A percentile compares a stretch with the other conserved stretches of the same genome.
phyloP scores from a whole-genome alignment of 768 basidiomycete genomes.

The Boletellus ananas region DNA sequence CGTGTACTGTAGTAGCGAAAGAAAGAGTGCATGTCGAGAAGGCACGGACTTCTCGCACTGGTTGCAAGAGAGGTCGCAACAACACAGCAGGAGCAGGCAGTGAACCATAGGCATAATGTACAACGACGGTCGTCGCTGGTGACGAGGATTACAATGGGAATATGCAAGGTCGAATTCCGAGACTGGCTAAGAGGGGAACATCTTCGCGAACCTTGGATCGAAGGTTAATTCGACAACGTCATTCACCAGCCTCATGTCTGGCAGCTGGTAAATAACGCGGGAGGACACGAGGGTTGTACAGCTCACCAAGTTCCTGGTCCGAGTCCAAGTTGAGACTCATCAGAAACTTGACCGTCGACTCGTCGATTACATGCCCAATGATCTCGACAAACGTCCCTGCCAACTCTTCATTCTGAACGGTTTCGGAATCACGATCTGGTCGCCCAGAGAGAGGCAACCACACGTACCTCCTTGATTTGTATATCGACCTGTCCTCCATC shows the following conservation, averaged over 20 bases:
- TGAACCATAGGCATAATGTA: no score
- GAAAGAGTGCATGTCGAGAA: no score
- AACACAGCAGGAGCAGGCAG: no score
- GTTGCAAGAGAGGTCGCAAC: no score
- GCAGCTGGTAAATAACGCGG: slow-evolving; percentile 6
- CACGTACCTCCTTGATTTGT: slow-evolving; percentile 38
- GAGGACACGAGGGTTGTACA: background rate
- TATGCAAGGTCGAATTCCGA: no score
- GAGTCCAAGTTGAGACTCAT: slow-evolving; percentile 51
- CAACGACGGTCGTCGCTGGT: no score
- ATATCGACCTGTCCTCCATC: slow-evolving; percentile 65
- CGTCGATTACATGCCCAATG: slow-evolving; percentile 55
- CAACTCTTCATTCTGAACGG: slow-evolving; percentile 40
- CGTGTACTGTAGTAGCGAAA: no score
- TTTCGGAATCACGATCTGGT: background rate
- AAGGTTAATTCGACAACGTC: slow-evolving; percentile 60
- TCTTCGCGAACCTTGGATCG: slow-evolving; percentile 49
- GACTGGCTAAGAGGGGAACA: slow-evolving; percentile 37
- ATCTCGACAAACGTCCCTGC: slow-evolving; percentile 61
- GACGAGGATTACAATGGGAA: no score
- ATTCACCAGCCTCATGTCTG: slow-evolving; percentile 60
- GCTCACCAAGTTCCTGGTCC: slow-evolving; percentile 54
- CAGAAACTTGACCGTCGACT: slow-evolving; percentile 55
- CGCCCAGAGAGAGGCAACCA: background rate
- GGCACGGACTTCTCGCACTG: no score